A percentile compares a stretch with the other conserved stretches of the same genome.
Evolutionary conservation across 495 filamentous ascomycete species (phyloP).

Genomic region (Rhypophila decipiens): DNA sequence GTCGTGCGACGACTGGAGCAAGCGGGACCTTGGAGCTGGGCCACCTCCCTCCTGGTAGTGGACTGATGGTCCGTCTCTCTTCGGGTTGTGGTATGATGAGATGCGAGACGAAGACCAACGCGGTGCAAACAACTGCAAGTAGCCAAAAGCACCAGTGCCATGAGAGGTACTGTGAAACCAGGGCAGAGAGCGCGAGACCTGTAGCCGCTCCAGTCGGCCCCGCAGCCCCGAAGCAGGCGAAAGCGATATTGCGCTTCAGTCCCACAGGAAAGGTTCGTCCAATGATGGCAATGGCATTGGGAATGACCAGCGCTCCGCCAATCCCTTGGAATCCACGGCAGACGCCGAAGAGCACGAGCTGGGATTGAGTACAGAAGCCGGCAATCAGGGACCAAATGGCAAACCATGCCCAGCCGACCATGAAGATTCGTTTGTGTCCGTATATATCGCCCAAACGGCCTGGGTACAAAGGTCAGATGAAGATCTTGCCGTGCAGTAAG

Average conservation of each 20-base stretch:
- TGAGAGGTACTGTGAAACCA: slow-evolving; percentile 48
- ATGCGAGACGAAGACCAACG: slow-evolving; percentile 34
- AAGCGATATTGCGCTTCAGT: slow-evolving; percentile 49
- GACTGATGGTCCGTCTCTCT: not conserved
- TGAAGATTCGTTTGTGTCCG: slow-evolving; percentile 57
- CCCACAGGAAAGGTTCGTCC: slow-evolving; percentile 49
- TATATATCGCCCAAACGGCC: slow-evolving; percentile 60
- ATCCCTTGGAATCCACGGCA: slow-evolving; percentile 58
- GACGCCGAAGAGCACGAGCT: slow-evolving; percentile 47
- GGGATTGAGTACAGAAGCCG: slow-evolving; percentile 37
- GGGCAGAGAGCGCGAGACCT: slow-evolving; percentile 42
- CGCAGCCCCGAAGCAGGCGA: slow-evolving; percentile 55
- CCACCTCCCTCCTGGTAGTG: not conserved
- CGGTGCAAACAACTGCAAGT: slow-evolving; percentile 40
- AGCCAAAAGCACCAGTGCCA: slow-evolving; percentile 66
- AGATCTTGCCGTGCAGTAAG: not conserved
- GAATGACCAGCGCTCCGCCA: slow-evolving; percentile 53
- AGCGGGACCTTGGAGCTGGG: not conserved
- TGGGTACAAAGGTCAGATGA: slow-evolving; percentile 3
- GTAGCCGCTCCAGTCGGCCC: slow-evolving; percentile 51
- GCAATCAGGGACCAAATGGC: slow-evolving; percentile 53
- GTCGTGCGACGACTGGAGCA: too few relatives aligned
- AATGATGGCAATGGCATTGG: slow-evolving; percentile 56
- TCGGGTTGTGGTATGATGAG: slow-evolving; percentile 39
- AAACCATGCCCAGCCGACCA: slow-evolving; percentile 58